phyloP scores from a whole-genome alignment of 2,329 filamentous ascomycete species.

The Ophiostoma triangulosporum region DNA sequence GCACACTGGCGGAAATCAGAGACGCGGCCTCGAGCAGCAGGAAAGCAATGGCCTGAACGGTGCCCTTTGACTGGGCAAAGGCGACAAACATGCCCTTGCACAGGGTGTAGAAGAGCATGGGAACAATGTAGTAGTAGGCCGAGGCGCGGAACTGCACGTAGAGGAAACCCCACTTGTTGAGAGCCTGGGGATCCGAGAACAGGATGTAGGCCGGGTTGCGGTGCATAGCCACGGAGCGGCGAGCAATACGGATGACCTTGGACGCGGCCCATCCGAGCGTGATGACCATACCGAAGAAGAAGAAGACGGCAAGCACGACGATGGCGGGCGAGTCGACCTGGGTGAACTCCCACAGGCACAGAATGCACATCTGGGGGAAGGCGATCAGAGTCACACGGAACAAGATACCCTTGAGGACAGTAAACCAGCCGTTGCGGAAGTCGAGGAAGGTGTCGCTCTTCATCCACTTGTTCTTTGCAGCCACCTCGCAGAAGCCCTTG shows the following conservation, averaged over 20 bases:
- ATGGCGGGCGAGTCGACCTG: conserved; percentile 64
- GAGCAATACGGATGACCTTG: conserved; percentile 71
- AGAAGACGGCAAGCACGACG: conserved; percentile 66
- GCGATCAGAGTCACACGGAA: conserved; percentile 74
- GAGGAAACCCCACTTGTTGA: conserved; percentile 89
- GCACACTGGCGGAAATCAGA: conserved; percentile 57
- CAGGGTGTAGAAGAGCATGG: conserved; percentile 56
- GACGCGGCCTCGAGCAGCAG: conserved; percentile 62
- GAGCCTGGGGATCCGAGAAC: conserved; percentile 68
- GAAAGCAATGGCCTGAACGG: conserved; percentile 61
- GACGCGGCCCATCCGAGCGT: conserved; percentile 66
- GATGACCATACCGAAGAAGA: conserved; percentile 60
- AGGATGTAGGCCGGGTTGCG: conserved; percentile 85
- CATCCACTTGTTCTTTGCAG: conserved; percentile 58
- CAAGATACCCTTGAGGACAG: conserved; percentile 72
- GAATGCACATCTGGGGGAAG: conserved; percentile 70
- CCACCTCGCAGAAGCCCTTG: conserved; percentile 61
- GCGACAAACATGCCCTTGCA: conserved; percentile 74
- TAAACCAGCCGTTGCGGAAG: conserved; percentile 77
- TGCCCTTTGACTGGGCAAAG: conserved; percentile 52
- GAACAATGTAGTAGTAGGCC: conserved; percentile 78
- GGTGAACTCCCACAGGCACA: conserved; percentile 78
- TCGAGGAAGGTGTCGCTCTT: conserved; percentile 61
- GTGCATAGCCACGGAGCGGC: conserved; percentile 71
- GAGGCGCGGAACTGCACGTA: conserved; percentile 84